phyloP scores from a whole-genome alignment of 2,329 filamentous ascomycete species.

The Hypoxylon sp. region DNA sequence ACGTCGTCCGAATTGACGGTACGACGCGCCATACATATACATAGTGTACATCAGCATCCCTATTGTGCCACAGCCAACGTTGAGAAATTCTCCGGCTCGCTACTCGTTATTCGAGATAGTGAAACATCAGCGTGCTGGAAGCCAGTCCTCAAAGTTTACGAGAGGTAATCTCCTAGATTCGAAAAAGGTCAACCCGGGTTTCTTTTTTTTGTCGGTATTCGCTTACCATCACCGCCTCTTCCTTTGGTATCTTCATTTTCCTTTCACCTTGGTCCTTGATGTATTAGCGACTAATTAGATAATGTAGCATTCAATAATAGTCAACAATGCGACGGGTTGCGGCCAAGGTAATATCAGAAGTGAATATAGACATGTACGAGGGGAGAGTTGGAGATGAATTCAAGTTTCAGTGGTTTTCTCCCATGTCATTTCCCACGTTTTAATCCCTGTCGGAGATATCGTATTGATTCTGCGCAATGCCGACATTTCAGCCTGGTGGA shows the following conservation, averaged over 20 bases:
- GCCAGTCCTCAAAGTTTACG: conserved; percentile 8
- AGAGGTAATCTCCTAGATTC: not conserved
- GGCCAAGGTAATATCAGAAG: conserved; percentile 12
- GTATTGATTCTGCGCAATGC: conserved; percentile 29
- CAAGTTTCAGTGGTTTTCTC: conserved; percentile 16
- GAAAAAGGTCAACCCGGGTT: conserved; percentile 5
- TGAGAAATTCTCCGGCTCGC: conserved; percentile 27
- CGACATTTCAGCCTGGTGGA: conserved; percentile 11
- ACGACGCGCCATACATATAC: conserved; percentile 8
- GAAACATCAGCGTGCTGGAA: conserved; percentile 7
- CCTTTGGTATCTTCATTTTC: not conserved
- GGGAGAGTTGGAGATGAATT: conserved; percentile 16
- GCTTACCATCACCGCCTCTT: conserved; percentile 10
- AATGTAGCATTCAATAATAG: conserved; percentile 21
- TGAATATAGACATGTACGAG: conserved; percentile 25
- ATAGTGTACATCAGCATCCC: not conserved
- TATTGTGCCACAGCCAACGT: conserved; percentile 7
- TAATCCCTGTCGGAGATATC: conserved; percentile 34
- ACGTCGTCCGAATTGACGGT: conserved; percentile 16
- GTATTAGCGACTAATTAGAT: conserved; percentile 12
- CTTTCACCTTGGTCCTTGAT: not conserved
- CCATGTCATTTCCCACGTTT: conserved; percentile 39
- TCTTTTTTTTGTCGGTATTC: not conserved
- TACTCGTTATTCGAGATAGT: conserved; percentile 17
- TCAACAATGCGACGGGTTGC: conserved; percentile 2